Conservation (phyloP, 306 rosid genomes). For the Dalbergia cochinchinensis region DNA sequence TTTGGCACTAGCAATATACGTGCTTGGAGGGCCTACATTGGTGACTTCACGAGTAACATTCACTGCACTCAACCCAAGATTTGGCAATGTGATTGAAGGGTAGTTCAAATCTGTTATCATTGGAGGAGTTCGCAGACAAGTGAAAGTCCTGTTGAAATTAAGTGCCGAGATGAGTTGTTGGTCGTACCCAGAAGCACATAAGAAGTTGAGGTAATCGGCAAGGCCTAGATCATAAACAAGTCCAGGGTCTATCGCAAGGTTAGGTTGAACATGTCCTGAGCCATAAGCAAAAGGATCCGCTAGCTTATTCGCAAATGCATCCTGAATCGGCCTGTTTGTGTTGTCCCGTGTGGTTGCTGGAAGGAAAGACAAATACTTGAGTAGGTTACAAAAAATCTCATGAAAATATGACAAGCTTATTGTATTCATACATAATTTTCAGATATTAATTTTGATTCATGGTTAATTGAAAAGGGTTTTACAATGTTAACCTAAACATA, state of each 20-base stretch:
- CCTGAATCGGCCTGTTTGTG: too few species aligned
- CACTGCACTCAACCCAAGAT: not conserved
- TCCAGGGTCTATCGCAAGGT: conserved; percentile 45
- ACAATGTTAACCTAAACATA: too few species aligned
- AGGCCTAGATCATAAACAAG: conserved; percentile 34
- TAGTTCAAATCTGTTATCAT: conserved; percentile 38
- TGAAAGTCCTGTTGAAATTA: conserved; percentile 20
- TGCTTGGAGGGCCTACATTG: conserved; percentile 43
- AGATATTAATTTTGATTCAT: too few species aligned
- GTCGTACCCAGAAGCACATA: conserved; percentile 42
- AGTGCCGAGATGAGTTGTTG: conserved; percentile 32
- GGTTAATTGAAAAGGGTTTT: too few species aligned
- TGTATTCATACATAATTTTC: too few species aligned
- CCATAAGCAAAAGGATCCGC: conserved; percentile 43
- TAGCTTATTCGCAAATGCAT: too few species aligned
- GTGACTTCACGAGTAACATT: conserved; percentile 32
- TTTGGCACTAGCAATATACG: conserved; percentile 9
- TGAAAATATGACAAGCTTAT: too few species aligned
- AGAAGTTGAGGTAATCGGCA: conserved; percentile 40
- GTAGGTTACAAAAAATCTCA: too few species aligned
- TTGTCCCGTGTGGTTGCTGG: too few species aligned
- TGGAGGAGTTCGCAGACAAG: conserved; percentile 12
- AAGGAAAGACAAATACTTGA: too few species aligned
- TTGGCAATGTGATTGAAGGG: conserved; percentile 48
- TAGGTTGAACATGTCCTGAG: conserved; percentile 38